Base-by-base conservation (phyloP, 371 early-diverging fungal species). In the Apophysomyces sp. region DNA sequence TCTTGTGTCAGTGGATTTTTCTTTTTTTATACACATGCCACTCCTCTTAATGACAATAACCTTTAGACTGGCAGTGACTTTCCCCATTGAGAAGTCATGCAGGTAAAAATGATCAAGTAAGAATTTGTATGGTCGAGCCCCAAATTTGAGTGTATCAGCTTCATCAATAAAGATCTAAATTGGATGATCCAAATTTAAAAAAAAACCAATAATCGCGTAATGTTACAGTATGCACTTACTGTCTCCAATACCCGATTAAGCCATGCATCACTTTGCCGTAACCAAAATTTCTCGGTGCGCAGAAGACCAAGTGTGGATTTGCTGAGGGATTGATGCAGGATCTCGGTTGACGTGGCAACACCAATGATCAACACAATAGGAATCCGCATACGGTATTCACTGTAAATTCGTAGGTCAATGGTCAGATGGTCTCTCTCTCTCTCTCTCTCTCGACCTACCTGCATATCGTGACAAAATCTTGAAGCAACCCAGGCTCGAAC, bases 291-390 rank as follows among this genome's bases (percentile, higher is more conserved):
- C 67, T 90, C 91, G 15, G 88, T 86, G 58, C 87, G 87, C 32
- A 96, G 71, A 62, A 89, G 71, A 1, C 87, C 70, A 15, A 94
- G 77, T 2, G 83, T 86, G 2, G 88, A 74, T 40, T 88, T 90
- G 11, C 88, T 81, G 8, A 94, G 72, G 1, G 89, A 79, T 70
- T 95, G 93, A 58, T 93, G 92, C 12, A 96, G 49, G 13, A 87
- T 84, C 34, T 93, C 91, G n/a, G 85, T 82, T 2, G 92, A 90
- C 2, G 94, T 95, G 2, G 94, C 94, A 52, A 96, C 73, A 16
- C 94, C 94, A 65, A 96, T 73, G 0, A 95, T 63, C n/a, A 94
- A 74, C 1, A 92, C 85, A 61, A 96, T 85, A 4, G 95, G 96
- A 16, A 94, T 68, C 27, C 75, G 63, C 29, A 71, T 62, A 60